These are phyloP conservation scores for Comarum palustre DNA, from an alignment of 306 rosid genomes.

Conservation along the genomic window DNA sequence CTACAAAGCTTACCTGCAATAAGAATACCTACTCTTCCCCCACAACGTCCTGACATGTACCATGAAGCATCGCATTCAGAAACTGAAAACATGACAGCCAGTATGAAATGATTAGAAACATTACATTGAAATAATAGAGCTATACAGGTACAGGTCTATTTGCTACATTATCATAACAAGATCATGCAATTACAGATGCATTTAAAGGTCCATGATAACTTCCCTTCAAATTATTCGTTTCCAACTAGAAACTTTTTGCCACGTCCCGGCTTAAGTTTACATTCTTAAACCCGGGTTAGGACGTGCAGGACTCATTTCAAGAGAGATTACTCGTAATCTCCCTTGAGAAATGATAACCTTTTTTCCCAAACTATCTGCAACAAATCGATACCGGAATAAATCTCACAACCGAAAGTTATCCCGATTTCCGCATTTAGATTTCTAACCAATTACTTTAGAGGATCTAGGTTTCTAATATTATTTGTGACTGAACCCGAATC, in stretches of 20 bases:
- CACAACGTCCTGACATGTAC: constrained; percentile 48
- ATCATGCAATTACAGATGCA: neutral
- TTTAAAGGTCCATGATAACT: neutral
- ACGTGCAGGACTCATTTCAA: too few species aligned
- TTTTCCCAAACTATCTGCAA: too few species aligned
- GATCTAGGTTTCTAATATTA: too few species aligned
- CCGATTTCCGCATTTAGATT: too few species aligned
- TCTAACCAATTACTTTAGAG: too few species aligned
- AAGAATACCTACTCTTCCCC: constrained; percentile 44
- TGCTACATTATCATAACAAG: neutral
- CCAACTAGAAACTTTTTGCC: neutral
- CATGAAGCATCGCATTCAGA: constrained; percentile 47
- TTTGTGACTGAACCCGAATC: too few species aligned
- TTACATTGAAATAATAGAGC: constrained; percentile 5
- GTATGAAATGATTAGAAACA: constrained; percentile 26
- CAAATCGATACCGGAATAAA: too few species aligned
- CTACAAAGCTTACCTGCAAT: constrained; percentile 57
- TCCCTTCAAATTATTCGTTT: neutral
- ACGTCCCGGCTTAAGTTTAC: too few species aligned
- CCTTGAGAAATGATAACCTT: too few species aligned
- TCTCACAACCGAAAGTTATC: too few species aligned
- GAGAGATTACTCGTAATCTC: too few species aligned
- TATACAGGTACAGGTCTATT: neutral
- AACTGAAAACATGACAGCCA: constrained; percentile 32
- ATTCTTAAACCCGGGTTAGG: too few species aligned